phyloP scores from a whole-genome alignment of 2,329 filamentous ascomycete genomes.

The Phialophora verrucosa region DNA sequence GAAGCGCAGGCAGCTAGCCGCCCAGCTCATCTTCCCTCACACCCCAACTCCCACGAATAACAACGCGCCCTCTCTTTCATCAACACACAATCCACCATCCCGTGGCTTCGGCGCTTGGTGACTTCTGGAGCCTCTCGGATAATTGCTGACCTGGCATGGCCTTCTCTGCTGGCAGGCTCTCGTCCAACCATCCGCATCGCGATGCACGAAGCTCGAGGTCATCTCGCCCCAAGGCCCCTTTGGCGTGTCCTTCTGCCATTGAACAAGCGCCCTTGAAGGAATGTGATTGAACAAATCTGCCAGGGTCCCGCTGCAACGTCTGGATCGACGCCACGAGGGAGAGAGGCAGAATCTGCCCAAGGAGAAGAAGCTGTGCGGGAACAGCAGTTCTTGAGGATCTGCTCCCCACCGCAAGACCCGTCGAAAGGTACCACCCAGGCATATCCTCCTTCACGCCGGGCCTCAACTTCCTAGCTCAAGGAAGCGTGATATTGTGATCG shows the following conservation, averaged over 20 bases:
- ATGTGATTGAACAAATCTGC: conserved; percentile 28
- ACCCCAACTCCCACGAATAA: conserved; percentile 23
- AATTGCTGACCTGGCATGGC: conserved; percentile 21
- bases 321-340: conserved; percentile 2
- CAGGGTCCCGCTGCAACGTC: conserved; percentile 20
- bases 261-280: conserved; percentile 25
- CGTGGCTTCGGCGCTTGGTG: conserved; percentile 29
- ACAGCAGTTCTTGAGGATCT: conserved; percentile 11
- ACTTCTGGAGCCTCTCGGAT: conserved; percentile 25
- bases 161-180: conserved; percentile 32
- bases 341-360: neutral
- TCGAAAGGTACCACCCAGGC: conserved; percentile 22
- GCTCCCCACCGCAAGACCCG: conserved; percentile 7
- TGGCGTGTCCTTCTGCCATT: conserved; percentile 8
- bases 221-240: conserved; percentile 11
- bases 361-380: conserved; percentile 10
- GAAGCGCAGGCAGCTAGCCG: conserved; percentile 5
- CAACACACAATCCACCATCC: conserved; percentile 19
- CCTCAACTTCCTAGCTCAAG: conserved; percentile 12
- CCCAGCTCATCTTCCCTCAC: conserved; percentile 26
- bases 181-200: conserved; percentile 30
- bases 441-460: conserved; percentile 5
- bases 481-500: conserved; percentile 20
- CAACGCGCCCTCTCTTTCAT: conserved; percentile 13
- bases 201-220: conserved; percentile 19